Conservation (phyloP, 495 filamentous ascomycete genomes). For the Tirmania nivea region DNA sequence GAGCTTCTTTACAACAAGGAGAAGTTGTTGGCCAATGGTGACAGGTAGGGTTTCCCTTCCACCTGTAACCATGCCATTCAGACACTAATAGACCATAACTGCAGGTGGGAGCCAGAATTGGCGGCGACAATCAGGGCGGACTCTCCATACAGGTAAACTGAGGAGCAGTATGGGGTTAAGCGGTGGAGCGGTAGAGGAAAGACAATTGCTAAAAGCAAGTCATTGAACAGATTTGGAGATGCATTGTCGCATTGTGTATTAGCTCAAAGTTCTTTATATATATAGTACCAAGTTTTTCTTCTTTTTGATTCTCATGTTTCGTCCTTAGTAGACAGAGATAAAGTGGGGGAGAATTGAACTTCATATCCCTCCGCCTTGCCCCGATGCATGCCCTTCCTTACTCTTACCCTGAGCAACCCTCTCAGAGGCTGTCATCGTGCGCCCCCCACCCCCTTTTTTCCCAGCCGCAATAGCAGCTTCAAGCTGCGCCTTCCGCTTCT, state of each 20-base stretch:
- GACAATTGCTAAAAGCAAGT: not conserved
- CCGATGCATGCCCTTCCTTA: not conserved
- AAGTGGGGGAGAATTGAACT: not conserved
- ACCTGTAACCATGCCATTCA: not conserved
- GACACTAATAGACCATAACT: not conserved
- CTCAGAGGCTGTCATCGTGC: not conserved
- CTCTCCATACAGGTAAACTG: slow-evolving; percentile 57
- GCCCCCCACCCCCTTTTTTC: slow-evolving; percentile 2
- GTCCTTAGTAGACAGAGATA: not conserved
- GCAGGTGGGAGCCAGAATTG: slow-evolving; percentile 97
- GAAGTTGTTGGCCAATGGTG: slow-evolving; percentile 21
- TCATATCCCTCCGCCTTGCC: not conserved
- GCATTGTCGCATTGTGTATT: not conserved
- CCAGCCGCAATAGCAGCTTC: slow-evolving; percentile 31
- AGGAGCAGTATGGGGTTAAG: not conserved
- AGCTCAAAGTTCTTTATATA: not conserved
- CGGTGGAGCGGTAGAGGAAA: not conserved
- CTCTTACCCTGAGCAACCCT: not conserved
- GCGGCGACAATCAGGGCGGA: slow-evolving; percentile 78
- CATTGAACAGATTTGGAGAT: not conserved
- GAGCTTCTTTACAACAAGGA: slow-evolving; percentile 98
- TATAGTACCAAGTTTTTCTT: not conserved
- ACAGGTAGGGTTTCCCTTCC: slow-evolving; percentile 8
- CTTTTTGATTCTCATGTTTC: not conserved
- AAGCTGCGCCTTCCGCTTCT: slow-evolving; percentile 46